These are phyloP conservation scores for Orbilia ellipsospora DNA, from an alignment of 2,329 filamentous ascomycete species.

Conservation along the genomic window DNA sequence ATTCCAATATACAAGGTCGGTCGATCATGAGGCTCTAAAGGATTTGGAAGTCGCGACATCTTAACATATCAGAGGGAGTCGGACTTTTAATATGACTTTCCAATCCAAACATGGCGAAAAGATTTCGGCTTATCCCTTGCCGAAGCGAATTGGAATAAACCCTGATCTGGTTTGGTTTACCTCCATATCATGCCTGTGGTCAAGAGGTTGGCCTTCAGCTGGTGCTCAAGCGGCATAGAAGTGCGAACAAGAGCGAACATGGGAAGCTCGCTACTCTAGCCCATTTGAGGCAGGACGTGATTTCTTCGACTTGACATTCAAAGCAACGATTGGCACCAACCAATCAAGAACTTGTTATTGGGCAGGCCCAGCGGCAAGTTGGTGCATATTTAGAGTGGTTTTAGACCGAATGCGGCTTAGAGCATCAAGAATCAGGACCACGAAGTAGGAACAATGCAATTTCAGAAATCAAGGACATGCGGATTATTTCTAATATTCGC, in stretches of 20 bases:
- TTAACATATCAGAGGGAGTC: neutral
- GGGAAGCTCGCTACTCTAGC: constrained; percentile 11
- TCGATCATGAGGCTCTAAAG: constrained; percentile 23
- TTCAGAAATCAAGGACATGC: no score
- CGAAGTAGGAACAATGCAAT: no score
- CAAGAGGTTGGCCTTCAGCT: no score
- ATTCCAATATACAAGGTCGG: neutral
- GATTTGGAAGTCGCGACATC: constrained; percentile 1
- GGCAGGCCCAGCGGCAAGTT: no score
- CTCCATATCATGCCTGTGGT: no score
- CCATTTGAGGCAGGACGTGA: constrained; percentile 7
- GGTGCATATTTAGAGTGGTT: no score
- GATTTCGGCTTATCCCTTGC: neutral
- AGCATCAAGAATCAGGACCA: no score
- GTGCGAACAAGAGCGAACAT: neutral
- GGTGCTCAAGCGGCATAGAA: no score
- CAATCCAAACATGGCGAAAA: neutral
- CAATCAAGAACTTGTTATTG: neutral
- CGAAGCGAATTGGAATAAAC: neutral
- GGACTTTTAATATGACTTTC: constrained; percentile 13
- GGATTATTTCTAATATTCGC: no score
- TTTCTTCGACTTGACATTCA: constrained; percentile 12
- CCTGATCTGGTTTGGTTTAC: no score
- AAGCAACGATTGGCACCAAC: constrained; percentile 4
- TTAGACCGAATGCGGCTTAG: neutral